phyloP scores from a whole-genome alignment of 495 filamentous ascomycete species.

The Neurospora tetraspora region DNA sequence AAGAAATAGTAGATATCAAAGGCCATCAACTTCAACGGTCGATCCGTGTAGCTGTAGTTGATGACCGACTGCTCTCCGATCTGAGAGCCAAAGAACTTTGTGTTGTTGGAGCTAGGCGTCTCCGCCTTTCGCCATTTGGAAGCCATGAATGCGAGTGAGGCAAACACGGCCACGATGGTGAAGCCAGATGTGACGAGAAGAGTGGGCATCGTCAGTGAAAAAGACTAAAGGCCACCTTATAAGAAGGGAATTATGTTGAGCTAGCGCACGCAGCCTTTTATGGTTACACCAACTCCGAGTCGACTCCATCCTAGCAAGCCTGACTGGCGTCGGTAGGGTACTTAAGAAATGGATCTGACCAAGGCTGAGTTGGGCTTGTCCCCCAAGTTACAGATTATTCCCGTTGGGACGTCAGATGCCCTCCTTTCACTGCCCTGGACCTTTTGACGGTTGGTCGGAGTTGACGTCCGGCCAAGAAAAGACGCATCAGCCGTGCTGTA shows the following conservation, averaged over 20 bases:
- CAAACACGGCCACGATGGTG: conserved; percentile 4
- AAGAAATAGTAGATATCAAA: conserved; percentile 47
- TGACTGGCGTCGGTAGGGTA: not conserved
- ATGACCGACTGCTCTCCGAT: conserved; percentile 38
- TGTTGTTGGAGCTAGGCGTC: conserved; percentile 3
- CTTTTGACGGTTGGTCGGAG: not conserved
- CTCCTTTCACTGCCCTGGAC: not conserved
- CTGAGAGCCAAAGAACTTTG: conserved; percentile 40
- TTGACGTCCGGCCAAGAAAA: not conserved
- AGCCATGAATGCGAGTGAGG: conserved; percentile 6
- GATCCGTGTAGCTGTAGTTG: conserved; percentile 50
- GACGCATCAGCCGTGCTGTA: not conserved
- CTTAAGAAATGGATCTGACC: not conserved
- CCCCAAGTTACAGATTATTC: not conserved
- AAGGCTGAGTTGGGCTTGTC: not conserved
- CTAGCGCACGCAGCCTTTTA: not conserved
- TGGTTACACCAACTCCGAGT: not conserved
- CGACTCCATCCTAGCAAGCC: not conserved
- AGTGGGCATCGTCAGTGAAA: not conserved
- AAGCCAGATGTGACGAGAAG: conserved; percentile 1
- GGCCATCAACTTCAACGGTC: conserved; percentile 44
- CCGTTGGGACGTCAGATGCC: not conserved
- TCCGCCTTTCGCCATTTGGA: conserved; percentile 4
- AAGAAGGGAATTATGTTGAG: not conserved
- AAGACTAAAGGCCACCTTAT: not conserved